phyloP scores from a whole-genome alignment of 1,284 basidiomycete genomes.

The Rhodotorula sp. region DNA sequence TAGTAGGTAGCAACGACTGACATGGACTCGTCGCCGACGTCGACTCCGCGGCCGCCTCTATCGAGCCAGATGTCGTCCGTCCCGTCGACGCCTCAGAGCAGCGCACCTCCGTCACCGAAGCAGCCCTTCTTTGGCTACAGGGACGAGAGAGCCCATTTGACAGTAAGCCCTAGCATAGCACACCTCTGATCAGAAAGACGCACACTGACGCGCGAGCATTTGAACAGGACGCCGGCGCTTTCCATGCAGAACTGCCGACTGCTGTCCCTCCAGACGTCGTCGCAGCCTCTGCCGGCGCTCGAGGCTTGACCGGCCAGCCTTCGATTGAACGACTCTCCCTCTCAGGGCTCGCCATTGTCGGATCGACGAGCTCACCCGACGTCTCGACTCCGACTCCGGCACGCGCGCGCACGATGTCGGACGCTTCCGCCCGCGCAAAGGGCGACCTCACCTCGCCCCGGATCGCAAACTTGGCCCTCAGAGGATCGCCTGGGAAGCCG shows the following conservation, averaged over 20 bases:
- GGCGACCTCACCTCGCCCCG: slow-evolving; percentile 35
- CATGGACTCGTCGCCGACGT: not conserved
- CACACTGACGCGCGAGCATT: not conserved
- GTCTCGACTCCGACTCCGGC: not conserved
- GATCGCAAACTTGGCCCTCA: slow-evolving; percentile 29
- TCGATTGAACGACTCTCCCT: slow-evolving; percentile 30
- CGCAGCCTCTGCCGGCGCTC: not conserved
- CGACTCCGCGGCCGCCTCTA: not conserved
- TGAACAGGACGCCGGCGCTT: slow-evolving; percentile 30
- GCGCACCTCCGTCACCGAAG: not conserved
- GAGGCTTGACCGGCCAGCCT: slow-evolving; percentile 4
- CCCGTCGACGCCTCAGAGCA: not conserved
- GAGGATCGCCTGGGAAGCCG: not conserved
- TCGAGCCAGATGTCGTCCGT: not conserved
- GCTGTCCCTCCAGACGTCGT: slow-evolving; percentile 13
- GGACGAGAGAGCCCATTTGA: slow-evolving; percentile 33
- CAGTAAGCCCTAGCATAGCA: slow-evolving; percentile 4
- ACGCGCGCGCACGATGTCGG: slow-evolving; percentile 11
- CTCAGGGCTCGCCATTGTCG: not conserved
- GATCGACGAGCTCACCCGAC: not conserved
- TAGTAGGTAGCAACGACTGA: not conserved
- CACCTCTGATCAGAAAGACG: too few relatives aligned
- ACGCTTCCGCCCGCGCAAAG: slow-evolving; percentile 12
- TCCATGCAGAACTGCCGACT: slow-evolving; percentile 32
- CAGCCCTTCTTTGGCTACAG: slow-evolving; percentile 28